These are phyloP conservation scores for Martiniozyma asiatica DNA, from an alignment of 1,139 yeast genomes.

Conservation along the genomic window DNA sequence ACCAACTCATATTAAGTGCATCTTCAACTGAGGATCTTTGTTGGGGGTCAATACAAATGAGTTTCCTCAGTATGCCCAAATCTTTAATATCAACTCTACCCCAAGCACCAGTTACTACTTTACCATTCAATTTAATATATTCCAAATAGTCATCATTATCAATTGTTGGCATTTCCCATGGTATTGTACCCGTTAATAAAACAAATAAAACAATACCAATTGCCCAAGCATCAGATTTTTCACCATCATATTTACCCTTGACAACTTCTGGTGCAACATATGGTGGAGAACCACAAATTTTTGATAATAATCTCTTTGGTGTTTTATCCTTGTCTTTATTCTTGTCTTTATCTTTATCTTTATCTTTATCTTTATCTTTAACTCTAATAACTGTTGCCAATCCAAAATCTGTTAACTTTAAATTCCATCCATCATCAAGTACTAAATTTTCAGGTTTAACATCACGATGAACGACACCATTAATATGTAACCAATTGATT, in stretches of 20 bases:
- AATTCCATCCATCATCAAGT: conserved; percentile 52
- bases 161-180: conserved; percentile 50
- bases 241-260: conserved; percentile 36
- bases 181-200: conserved; percentile 46
- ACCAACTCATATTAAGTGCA: conserved; percentile 43
- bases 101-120: conserved; percentile 37
- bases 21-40: conserved; percentile 29
- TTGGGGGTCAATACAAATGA: conserved; percentile 34
- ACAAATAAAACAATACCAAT: conserved; percentile 52
- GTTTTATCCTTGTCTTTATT: conserved; percentile 57
- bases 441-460: conserved; percentile 86
- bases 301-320: conserved; percentile 38
- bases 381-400: conserved; percentile 48
- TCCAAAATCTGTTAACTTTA: conserved; percentile 61
- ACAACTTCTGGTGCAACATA: conserved; percentile 63
- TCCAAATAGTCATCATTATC: conserved; percentile 34
- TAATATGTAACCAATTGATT: conserved; percentile 45
- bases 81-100: conserved; percentile 33
- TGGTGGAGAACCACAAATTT: conserved; percentile 57
- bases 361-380: too few species aligned
- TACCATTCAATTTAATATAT: conserved; percentile 32
- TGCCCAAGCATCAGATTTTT: conserved; percentile 50
- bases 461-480: conserved; percentile 78
- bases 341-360: too few species aligned
- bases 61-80: conserved; percentile 36